A percentile compares a stretch with the other conserved stretches of the same genome.
Evolutionary conservation across 1,284 basidiomycete genomes (phyloP).

Genomic region (Malassezia slooffiae): DNA sequence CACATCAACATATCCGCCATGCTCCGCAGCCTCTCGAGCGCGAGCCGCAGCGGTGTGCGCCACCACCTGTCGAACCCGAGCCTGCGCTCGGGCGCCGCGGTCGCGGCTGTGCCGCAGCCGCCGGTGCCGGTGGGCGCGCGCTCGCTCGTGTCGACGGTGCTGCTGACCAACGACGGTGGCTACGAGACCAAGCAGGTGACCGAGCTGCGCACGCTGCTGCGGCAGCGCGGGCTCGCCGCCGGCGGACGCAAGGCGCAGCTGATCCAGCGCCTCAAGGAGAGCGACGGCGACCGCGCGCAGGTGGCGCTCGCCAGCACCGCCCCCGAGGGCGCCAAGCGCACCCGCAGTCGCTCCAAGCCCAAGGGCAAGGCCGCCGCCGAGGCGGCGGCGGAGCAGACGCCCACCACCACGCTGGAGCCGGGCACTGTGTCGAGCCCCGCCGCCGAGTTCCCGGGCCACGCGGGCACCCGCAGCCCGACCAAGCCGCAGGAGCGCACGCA

Average conservation of each 20-base stretch:
- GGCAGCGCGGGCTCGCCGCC: constrained; percentile 33
- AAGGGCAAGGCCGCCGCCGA: constrained; percentile 17
- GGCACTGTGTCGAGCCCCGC: constrained; percentile 27
- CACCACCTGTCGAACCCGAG: constrained; percentile 4
- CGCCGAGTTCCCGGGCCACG: constrained; percentile 15
- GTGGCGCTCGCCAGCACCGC: constrained; percentile 22
- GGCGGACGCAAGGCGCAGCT: constrained; percentile 33
- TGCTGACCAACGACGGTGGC: constrained; percentile 29
- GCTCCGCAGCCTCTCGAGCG: constrained; percentile 3
- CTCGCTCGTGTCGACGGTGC: constrained; percentile 30
- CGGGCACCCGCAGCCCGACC: constrained; percentile 18
- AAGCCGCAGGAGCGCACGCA: constrained; percentile 16
- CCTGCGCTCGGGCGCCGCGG: constrained; percentile 2
- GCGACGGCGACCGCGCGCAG: constrained; percentile 27
- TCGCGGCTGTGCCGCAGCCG: neutral
- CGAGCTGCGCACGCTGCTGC: constrained; percentile 33
- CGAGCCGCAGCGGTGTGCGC: constrained; percentile 3
- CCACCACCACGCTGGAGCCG: constrained; percentile 21
- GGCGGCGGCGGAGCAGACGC: constrained; percentile 18
- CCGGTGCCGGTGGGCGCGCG: neutral
- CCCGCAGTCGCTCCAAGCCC: constrained; percentile 9
- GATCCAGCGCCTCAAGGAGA: constrained; percentile 31
- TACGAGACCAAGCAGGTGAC: constrained; percentile 30
- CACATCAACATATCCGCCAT: neutral
- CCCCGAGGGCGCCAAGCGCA: neutral